Evolutionary conservation across 2,329 filamentous ascomycete species (phyloP).

Genomic region (Curvularia eragrostidis): DNA sequence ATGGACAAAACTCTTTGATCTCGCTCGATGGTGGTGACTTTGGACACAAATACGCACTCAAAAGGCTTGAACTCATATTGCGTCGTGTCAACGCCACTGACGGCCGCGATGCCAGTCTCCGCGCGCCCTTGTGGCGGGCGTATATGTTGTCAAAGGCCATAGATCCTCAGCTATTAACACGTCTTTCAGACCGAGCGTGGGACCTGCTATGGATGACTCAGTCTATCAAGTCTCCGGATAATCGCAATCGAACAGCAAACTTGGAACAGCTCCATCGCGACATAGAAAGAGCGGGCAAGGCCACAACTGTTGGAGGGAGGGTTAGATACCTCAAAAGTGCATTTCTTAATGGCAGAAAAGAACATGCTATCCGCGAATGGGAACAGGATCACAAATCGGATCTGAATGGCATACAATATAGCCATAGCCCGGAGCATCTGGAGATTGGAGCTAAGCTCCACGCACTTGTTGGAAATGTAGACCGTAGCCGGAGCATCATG

Average conservation of each 20-base stretch:
- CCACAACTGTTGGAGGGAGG: slow-evolving; percentile 29
- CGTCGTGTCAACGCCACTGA: slow-evolving; percentile 10
- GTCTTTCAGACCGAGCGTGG: slow-evolving; percentile 42
- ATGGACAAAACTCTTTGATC: slow-evolving; percentile 10
- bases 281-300: slow-evolving; percentile 28
- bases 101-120: slow-evolving; percentile 10
- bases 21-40: background rate
- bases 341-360: slow-evolving; percentile 34
- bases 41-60: slow-evolving; percentile 3
- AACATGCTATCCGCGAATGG: slow-evolving; percentile 44
- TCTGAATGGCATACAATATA: slow-evolving; percentile 27
- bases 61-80: slow-evolving; percentile 26
- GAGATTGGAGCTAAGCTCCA: slow-evolving; percentile 72
- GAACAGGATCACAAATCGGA: slow-evolving; percentile 27
- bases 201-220: slow-evolving; percentile 44
- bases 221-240: slow-evolving; percentile 16
- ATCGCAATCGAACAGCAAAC: slow-evolving; percentile 26
- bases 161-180: slow-evolving; percentile 22
- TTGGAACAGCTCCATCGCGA: slow-evolving; percentile 39
- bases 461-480: slow-evolving; percentile 63
- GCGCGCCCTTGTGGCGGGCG: slow-evolving; percentile 38
- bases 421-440: slow-evolving; percentile 54
- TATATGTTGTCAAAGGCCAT: slow-evolving; percentile 35
- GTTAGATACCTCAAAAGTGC: slow-evolving; percentile 36
- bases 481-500: slow-evolving; percentile 64